These are phyloP conservation scores for Stygiomarasmius scandens DNA, from an alignment of 1,284 basidiomycete genomes.

Conservation along the genomic window DNA sequence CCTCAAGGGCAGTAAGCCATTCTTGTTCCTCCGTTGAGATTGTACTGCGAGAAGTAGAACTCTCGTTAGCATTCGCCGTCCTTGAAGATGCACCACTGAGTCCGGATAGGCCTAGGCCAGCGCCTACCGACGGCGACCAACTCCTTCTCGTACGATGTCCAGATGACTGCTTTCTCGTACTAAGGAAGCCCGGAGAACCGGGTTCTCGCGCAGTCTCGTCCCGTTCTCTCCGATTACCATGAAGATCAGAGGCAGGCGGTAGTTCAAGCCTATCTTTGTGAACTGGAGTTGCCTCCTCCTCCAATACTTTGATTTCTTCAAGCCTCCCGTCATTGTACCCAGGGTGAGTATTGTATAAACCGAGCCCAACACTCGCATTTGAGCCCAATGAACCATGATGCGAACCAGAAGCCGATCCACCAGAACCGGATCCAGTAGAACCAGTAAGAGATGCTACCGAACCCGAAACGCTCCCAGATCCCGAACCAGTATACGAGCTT, in stretches of 20 bases:
- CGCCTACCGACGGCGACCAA: not conserved
- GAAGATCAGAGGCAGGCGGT: not conserved
- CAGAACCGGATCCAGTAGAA: not conserved
- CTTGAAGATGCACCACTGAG: too few species aligned
- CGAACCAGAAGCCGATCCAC: not conserved
- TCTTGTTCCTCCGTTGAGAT: not conserved
- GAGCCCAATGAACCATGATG: not conserved
- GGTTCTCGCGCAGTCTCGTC: not conserved
- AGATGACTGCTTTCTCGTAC: not conserved
- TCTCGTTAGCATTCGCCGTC: not conserved
- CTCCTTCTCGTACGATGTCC: not conserved
- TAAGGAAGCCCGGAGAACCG: not conserved
- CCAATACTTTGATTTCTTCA: not conserved
- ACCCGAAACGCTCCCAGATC: not conserved
- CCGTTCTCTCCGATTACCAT: not conserved
- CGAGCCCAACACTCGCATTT: not conserved
- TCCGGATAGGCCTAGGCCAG: not conserved
- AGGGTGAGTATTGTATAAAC: not conserved
- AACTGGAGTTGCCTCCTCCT: constrained; percentile 16
- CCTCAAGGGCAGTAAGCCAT: not conserved
- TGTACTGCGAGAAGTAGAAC: not conserved
- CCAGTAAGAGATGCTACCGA: not conserved
- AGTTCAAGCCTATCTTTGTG: constrained; percentile 14
- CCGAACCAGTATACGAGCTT: not conserved
- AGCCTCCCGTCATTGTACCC: not conserved